Evolutionary conservation across 305 asterid species (phyloP).

Genomic region (Fraxinus platypoda): DNA sequence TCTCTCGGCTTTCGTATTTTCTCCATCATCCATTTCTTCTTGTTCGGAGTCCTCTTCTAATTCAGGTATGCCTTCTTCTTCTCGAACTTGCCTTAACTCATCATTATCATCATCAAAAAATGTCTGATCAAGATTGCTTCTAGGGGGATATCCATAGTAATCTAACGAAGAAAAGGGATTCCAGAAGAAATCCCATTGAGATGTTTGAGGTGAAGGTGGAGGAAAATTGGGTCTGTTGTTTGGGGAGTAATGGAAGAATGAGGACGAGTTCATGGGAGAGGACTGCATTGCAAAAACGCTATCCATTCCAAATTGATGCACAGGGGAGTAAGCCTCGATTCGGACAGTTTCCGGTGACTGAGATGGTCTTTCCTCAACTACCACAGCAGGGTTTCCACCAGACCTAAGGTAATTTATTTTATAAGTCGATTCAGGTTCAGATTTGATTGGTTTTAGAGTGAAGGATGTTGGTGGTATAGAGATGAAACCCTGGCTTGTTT

Average conservation of each 20-base stretch:
- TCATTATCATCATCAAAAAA: conserved; percentile 13
- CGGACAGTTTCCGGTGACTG: conserved; percentile 72
- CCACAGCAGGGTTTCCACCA: conserved; percentile 70
- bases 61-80: conserved; percentile 24
- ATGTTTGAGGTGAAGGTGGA: conserved; percentile 54
- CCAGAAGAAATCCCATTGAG: conserved; percentile 99
- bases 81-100: conserved; percentile 20
- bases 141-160: conserved; percentile 63
- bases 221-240: conserved; percentile 19
- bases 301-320: conserved; percentile 10
- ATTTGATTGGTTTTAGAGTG: conserved; percentile 45
- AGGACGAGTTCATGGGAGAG: conserved; percentile 46
- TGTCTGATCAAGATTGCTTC: conserved; percentile 7
- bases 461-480: conserved; percentile 37
- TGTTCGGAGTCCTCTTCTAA: conserved; percentile 28
- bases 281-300: conserved; percentile 49
- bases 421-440: conserved; percentile 44
- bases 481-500: conserved; percentile 10
- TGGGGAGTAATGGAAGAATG: conserved; percentile 66
- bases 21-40: conserved; percentile 56
- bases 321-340: conserved; percentile 46
- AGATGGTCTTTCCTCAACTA: conserved; percentile 86
- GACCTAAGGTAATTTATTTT: conserved; percentile 63
- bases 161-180: conserved; percentile 91
- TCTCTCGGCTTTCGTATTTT: conserved; percentile 37